Percentiles rank a stretch among this genome's conserved stretches.
phyloP scores from a whole-genome alignment of 2,329 filamentous ascomycete genomes.

The Colletotrichum endophyticum region DNA sequence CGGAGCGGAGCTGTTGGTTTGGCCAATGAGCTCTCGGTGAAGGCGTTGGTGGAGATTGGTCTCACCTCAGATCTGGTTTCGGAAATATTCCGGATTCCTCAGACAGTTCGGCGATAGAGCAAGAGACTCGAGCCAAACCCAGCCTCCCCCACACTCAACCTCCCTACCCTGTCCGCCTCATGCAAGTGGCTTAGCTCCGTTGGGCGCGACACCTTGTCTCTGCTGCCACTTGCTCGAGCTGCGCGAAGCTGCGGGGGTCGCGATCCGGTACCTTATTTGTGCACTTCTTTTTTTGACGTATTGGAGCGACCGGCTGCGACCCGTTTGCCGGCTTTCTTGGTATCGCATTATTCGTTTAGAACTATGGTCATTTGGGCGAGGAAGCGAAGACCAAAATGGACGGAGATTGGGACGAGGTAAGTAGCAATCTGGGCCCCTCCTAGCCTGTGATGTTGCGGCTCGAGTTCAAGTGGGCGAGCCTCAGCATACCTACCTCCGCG shows the following conservation, averaged over 20 bases:
- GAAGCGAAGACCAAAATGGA: conserved; percentile 58
- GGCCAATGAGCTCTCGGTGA: not conserved
- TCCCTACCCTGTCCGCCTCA: conserved; percentile 12
- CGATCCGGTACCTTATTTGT: not conserved
- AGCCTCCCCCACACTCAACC: conserved; percentile 8
- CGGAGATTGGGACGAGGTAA: conserved; percentile 72
- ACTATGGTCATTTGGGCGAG: conserved; percentile 40
- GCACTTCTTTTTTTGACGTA: not conserved
- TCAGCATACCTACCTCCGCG: conserved; percentile 8
- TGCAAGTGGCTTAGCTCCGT: conserved; percentile 10
- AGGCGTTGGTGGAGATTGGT: not conserved
- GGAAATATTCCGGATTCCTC: conserved; percentile 6
- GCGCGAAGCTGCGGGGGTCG: conserved; percentile 8
- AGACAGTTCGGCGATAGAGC: not conserved
- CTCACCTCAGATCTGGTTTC: not conserved
- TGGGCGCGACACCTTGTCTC: conserved; percentile 4
- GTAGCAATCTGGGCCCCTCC: conserved; percentile 28
- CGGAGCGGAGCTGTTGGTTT: not conserved
- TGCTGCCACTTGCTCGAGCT: not conserved
- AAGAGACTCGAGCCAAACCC: not conserved
- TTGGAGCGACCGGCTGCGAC: not conserved
- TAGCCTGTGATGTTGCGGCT: not conserved
- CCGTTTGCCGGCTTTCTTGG: not conserved
- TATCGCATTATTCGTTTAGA: not conserved
- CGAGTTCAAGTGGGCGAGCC: not conserved